Evolutionary conservation across 2,329 filamentous ascomycete species (phyloP).

Genomic region (Dactylellina haptotyla): DNA sequence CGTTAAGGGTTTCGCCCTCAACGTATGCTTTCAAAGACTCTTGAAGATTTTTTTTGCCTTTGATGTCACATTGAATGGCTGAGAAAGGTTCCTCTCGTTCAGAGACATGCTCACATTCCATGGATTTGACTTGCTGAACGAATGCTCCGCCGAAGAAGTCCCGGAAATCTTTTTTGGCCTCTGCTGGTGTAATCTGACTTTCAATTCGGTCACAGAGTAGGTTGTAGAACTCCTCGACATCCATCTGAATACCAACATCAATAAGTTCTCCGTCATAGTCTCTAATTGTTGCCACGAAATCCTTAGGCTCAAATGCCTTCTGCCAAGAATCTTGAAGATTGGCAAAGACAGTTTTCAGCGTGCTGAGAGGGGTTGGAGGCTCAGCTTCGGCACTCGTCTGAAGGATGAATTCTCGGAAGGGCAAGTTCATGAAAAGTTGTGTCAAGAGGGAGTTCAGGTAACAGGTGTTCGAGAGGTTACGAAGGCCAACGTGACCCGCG

Average conservation of each 20-base stretch:
- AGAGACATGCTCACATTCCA: constrained; percentile 92
- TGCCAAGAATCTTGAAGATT: constrained; percentile 84
- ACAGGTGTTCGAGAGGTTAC: constrained; percentile 93
- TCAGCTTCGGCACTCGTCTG: constrained; percentile 62
- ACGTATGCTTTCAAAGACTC: constrained; percentile 96
- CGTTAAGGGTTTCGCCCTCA: constrained; percentile 94
- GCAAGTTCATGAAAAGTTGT: constrained; percentile 93
- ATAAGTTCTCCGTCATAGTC: constrained; percentile 85
- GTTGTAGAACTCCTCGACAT: constrained; percentile 98
- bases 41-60: constrained; percentile 82
- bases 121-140: constrained; percentile 93
- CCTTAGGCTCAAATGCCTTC: constrained; percentile 76
- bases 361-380: constrained; percentile 70
- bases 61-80: constrained; percentile 94
- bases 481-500: constrained; percentile 87
- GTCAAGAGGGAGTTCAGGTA: constrained; percentile 95
- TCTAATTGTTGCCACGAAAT: constrained; percentile 78
- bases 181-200: constrained; percentile 74
- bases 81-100: constrained; percentile 90
- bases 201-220: constrained; percentile 92
- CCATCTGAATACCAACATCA: constrained; percentile 91
- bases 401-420: constrained; percentile 87
- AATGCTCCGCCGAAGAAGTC: constrained; percentile 91
- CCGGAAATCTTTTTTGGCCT: constrained; percentile 77
- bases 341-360: constrained; percentile 84